Conservation (phyloP, 2,329 filamentous ascomycete species). For the Pestalotiopsis sp. region DNA sequence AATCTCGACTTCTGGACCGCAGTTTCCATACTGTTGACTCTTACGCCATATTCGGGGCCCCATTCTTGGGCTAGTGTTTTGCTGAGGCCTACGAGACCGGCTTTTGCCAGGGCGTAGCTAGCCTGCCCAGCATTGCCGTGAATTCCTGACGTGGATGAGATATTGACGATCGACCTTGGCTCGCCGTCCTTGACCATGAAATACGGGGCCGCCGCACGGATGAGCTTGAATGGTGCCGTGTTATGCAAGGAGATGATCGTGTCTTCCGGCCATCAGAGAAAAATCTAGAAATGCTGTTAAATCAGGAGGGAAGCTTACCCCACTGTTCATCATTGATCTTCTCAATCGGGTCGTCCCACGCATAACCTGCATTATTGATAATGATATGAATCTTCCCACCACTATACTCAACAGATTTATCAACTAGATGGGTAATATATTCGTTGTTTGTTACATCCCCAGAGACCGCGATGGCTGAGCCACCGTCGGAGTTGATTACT, state of each 20-base stretch:
- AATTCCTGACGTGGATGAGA: not conserved
- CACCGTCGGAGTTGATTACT: not conserved
- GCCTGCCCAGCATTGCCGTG: not conserved
- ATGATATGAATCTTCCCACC: not conserved
- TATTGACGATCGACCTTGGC: not conserved
- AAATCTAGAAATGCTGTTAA: not conserved
- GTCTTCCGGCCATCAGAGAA: not conserved
- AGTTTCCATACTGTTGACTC: conserved; percentile 2
- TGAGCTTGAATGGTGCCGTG: conserved; percentile 1
- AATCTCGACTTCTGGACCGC: not conserved
- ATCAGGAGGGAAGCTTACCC: not conserved
- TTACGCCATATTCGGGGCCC: conserved; percentile 3
- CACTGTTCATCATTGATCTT: not conserved
- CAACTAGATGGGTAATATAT: not conserved
- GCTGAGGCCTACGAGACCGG: not conserved
- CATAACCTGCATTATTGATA: not conserved
- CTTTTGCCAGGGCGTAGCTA: not conserved
- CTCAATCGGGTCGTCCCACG: conserved; percentile 2
- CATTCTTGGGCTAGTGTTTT: not conserved
- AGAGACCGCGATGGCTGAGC: not conserved
- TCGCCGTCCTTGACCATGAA: not conserved
- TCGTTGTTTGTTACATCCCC: not conserved
- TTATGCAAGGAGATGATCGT: not conserved
- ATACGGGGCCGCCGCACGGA: not conserved
- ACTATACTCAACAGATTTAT: not conserved